A percentile compares a stretch with the other conserved stretches of the same genome.
Evolutionary conservation across 2,329 filamentous ascomycete species (phyloP).

Genomic region (Beauveria australis): DNA sequence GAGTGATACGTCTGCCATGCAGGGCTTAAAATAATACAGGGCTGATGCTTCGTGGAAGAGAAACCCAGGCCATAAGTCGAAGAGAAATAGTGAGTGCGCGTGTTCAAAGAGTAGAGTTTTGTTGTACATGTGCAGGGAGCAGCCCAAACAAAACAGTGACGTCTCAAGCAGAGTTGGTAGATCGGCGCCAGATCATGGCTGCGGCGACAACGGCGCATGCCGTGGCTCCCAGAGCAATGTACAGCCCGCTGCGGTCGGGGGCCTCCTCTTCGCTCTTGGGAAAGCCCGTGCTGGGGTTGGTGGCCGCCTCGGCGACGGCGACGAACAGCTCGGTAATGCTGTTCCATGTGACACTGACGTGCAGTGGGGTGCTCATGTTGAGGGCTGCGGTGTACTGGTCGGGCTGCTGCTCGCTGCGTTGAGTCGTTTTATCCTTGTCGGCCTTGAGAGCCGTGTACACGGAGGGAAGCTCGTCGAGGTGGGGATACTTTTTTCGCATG

Average conservation of each 20-base stretch:
- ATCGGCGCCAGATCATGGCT: conserved; percentile 56
- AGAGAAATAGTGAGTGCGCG: background rate
- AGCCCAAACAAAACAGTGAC: background rate
- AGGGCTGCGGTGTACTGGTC: conserved; percentile 81
- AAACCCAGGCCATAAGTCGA: background rate
- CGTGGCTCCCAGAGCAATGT: conserved; percentile 72
- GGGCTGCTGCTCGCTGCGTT: conserved; percentile 81
- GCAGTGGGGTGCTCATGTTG: conserved; percentile 84
- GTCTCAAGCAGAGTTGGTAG: conserved; percentile 37
- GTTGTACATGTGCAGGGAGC: background rate
- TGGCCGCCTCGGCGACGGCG: conserved; percentile 80
- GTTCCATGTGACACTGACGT: conserved; percentile 91
- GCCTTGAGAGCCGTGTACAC: conserved; percentile 93
- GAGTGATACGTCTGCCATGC: conserved; percentile 7
- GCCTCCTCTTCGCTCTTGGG: conserved; percentile 83
- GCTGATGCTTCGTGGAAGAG: background rate
- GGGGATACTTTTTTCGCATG: conserved; percentile 68
- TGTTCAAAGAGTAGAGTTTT: conserved; percentile 6
- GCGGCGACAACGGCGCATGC: conserved; percentile 55
- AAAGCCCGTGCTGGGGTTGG: conserved; percentile 79
- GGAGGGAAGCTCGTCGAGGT: conserved; percentile 80
- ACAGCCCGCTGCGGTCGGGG: conserved; percentile 75
- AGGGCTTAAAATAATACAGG: background rate
- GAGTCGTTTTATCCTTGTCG: conserved; percentile 93
- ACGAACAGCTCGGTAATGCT: conserved; percentile 94